Evolutionary conservation across 441 rosid genomes (phyloP), one percentile per base, ranked within the genome.

Genomic region (Omphalea diandra): DNA sequence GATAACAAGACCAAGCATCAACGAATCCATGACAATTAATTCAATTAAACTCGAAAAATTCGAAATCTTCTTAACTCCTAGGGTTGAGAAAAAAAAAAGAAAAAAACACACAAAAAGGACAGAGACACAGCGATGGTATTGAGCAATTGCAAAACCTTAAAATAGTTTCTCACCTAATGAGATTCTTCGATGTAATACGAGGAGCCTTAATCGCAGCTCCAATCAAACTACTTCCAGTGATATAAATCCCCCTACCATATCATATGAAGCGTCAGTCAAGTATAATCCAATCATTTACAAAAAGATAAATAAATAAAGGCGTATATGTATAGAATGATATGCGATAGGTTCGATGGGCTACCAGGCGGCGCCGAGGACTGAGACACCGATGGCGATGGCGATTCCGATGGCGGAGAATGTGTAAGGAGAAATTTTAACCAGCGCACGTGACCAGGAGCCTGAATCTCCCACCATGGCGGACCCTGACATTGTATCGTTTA

Each of bases 291-390:
- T 7, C 22, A 33, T 1, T 61, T 2, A n/a, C 44, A 75, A 47
- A 26, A 47, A 20, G 31, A 66, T 7, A 32, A 26, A 26, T 5
- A 49, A 40, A 53, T 43, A 3, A 56, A 43, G 32, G 43, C 11
- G 9, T 3, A 14, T 27, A 5, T 3, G 18, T 38, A 71, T 32
- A 50, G 17, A 56, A n/a, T 10, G 27, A 52, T 12, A 9, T 43
- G 49, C 18, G 24, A 17, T 29, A 20, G 43, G 71, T 63, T 44
- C 15, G 22, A 12, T 24, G 24, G 36, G 63, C n/a, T 88, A 95
- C 99, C 99, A 95, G 75, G 97, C 98, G 72, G 99, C 97, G 71
- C 98, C 99, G 77, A 95, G 99, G 77, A 95, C 97, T 17, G 98
- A 95, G 46, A 95, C 95, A 71, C 98, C 98, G 78, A 95, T 95